phyloP scores from a whole-genome alignment of 768 basidiomycete genomes.

The Ramaria sp. region DNA sequence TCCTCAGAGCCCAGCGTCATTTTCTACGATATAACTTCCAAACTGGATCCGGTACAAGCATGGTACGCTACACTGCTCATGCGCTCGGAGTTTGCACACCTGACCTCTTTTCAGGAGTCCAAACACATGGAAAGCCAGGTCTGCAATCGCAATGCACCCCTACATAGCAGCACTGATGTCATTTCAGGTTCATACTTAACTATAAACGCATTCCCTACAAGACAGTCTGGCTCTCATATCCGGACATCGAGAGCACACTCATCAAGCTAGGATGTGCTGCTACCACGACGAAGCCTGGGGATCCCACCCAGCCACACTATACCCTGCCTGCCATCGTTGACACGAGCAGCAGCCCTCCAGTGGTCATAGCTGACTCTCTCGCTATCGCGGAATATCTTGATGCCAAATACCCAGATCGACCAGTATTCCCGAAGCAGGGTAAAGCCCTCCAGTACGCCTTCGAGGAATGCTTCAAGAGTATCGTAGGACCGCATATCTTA shows the following conservation, averaged over 20 bases:
- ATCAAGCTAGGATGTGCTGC: slow-evolving; percentile 28
- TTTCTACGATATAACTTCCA: slow-evolving; percentile 57
- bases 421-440: slow-evolving; percentile 61
- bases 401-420: slow-evolving; percentile 52
- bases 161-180: not conserved
- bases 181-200: slow-evolving; percentile 56
- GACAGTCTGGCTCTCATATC: slow-evolving; percentile 62
- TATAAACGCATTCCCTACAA: slow-evolving; percentile 62
- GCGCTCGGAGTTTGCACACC: too few relatives aligned
- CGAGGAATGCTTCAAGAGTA: slow-evolving; percentile 58
- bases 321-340: slow-evolving; percentile 64
- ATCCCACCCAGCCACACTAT: slow-evolving; percentile 43
- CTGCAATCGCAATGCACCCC: not conserved
- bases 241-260: slow-evolving; percentile 50
- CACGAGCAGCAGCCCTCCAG: slow-evolving; percentile 32
- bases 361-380: slow-evolving; percentile 50
- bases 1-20: slow-evolving; percentile 36
- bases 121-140: slow-evolving; percentile 66
- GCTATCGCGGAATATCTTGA: slow-evolving; percentile 68
- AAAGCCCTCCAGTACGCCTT: slow-evolving; percentile 56
- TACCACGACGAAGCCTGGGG: slow-evolving; percentile 23
- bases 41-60: slow-evolving; percentile 37
- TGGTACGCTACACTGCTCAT: slow-evolving; percentile 31
- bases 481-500: slow-evolving; percentile 56
- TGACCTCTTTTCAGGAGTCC: slow-evolving; percentile 25